Conservation (phyloP, 2,329 filamentous ascomycete genomes). For the Calonectria hongkongensis region DNA sequence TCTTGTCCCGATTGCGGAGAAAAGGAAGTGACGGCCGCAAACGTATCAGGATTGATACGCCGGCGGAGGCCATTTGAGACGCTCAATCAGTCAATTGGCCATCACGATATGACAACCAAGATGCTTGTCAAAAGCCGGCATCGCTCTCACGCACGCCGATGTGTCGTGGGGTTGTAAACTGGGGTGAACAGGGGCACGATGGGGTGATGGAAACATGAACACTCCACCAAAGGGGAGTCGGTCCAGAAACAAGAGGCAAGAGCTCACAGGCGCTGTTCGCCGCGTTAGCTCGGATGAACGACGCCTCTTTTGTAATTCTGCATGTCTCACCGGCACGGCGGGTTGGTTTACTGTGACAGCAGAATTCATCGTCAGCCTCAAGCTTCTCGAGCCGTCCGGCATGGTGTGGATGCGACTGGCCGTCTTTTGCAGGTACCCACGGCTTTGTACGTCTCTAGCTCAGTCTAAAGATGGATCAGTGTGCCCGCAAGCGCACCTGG, state of each 20-base stretch:
- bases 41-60: background rate
- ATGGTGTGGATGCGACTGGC: background rate
- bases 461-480: background rate
- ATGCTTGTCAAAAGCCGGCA: constrained; percentile 11
- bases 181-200: constrained; percentile 20
- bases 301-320: constrained; percentile 24
- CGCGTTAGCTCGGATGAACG: constrained; percentile 7
- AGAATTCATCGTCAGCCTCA: constrained; percentile 20
- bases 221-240: constrained; percentile 9
- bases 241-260: background rate
- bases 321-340: constrained; percentile 13
- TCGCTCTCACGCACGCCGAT: constrained; percentile 2
- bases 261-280: too few relatives aligned
- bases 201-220: constrained; percentile 28
- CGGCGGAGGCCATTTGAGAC: background rate
- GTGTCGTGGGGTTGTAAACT: constrained; percentile 25
- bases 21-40: background rate
- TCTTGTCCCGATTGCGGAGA: constrained; percentile 31
- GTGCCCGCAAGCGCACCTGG: background rate
- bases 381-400: background rate
- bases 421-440: background rate
- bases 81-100: background rate
- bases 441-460: background rate
- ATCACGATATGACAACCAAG: background rate
- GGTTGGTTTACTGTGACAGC: constrained; percentile 8